Conservation (phyloP, 352 stramenopile genomes). For the Phytophthora aleatoria region DNA sequence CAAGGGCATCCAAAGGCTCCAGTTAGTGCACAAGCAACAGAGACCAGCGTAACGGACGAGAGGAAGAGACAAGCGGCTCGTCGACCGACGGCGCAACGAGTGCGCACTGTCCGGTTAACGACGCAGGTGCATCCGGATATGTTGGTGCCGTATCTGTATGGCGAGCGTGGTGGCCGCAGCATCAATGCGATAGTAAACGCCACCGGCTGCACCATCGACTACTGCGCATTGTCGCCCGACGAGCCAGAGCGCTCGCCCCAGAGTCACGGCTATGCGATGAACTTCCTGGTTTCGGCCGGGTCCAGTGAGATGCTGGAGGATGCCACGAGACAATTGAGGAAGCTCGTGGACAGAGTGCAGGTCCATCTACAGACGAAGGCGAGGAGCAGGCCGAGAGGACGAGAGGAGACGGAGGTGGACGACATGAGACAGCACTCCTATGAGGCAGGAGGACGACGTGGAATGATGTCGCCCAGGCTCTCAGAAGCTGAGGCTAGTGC, state of each 20-base stretch:
- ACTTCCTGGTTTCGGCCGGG: slow-evolving; percentile 61
- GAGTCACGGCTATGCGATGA: slow-evolving; percentile 50
- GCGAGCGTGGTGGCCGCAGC: slow-evolving; percentile 46
- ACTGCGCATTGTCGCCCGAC: slow-evolving; percentile 61
- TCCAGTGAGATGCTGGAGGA: slow-evolving; percentile 52
- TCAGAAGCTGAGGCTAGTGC: slow-evolving; percentile 1
- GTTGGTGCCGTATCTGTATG: slow-evolving; percentile 66
- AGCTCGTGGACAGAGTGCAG: slow-evolving; percentile 57
- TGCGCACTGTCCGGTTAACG: slow-evolving; percentile 64
- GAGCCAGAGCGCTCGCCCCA: slow-evolving; percentile 39
- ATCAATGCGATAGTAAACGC: slow-evolving; percentile 57
- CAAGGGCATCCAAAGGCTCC: not conserved
- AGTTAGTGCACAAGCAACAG: not conserved
- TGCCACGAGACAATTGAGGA: slow-evolving; percentile 42
- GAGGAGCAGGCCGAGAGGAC: slow-evolving; percentile 6
- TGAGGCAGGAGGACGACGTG: slow-evolving; percentile 9
- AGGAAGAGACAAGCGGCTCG: not conserved
- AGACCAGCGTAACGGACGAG: not conserved
- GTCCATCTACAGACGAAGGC: slow-evolving; percentile 54
- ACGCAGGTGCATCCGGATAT: slow-evolving; percentile 56
- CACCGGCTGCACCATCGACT: slow-evolving; percentile 65
- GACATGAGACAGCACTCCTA: slow-evolving; percentile 1
- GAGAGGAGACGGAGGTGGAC: not conserved
- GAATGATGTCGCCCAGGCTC: slow-evolving; percentile 3
- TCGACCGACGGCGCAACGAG: slow-evolving; percentile 33